Base-by-base conservation (phyloP, 1,284 basidiomycete genomes). In the Xanthoconium separans region DNA sequence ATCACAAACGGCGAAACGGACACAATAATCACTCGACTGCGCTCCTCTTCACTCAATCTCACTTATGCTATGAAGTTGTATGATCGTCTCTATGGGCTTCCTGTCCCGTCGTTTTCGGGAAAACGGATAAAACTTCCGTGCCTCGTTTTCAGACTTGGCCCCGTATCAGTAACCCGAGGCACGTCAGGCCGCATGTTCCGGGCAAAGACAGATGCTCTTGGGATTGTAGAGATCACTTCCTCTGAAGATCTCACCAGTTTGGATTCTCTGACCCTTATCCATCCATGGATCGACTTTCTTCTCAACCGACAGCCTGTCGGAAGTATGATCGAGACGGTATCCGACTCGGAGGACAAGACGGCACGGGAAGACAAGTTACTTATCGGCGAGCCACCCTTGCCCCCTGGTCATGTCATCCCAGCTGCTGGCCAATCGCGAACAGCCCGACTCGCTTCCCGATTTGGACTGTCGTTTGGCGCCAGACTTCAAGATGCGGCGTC, bases 61-160 rank as follows among this genome's bases (percentile, higher is more conserved):
- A 33, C 31, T 13, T 33, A 6, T 5, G 11, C 11, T 12, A 2
- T 13, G 0, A 33, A 12, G 11, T 2, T 33, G 31, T 15, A 22
- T 4, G 22, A 4, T n/a, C n/a, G n/a, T n/a, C 45, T 61, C 3
- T 3, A 22, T 5, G 31, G 22, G 4, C 47, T 49, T 10, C 12
- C 36, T 2, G 6, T 43, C 0, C 55, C 55, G 0, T 40, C 0
- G 1, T 58, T 60, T 6, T 12, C 15, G 11, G 56, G 43, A 6
- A 31, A 29, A 16, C 47, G 50, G n/a, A 34, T 50, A 34, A 58
- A 41, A 16, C 39, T 58, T 12, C 41, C 48, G 0, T 61, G 59
- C 16, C 31, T 60, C 12, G 10, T 7, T 2, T 54, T 60, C 40
- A 36, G 27, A 30, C 57, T 55, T 9, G 49, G 43, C 7, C 40